phyloP scores from a whole-genome alignment of 179 eudicot genomes.

The Nepenthes alata region DNA sequence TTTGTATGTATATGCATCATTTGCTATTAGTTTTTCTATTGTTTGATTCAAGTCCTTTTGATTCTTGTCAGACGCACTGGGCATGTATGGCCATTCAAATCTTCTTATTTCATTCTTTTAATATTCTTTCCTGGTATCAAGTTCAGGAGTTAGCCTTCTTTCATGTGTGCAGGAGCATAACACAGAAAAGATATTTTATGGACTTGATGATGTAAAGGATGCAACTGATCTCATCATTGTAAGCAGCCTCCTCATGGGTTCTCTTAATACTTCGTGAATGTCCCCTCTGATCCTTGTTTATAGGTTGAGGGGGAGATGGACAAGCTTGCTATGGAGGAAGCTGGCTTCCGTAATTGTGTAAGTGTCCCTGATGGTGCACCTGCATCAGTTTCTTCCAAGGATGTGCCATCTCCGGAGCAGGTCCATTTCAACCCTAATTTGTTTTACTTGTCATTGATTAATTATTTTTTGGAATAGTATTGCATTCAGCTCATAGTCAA shows the following conservation, averaged over 20 bases:
- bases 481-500: too few relatives aligned
- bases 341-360: conserved; percentile 84
- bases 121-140: not conserved
- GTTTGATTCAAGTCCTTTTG: not conserved
- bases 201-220: conserved; percentile 73
- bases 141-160: not conserved
- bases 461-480: too few relatives aligned
- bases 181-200: conserved; percentile 71
- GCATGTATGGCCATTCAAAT: not conserved
- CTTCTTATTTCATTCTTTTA: not conserved
- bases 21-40: too few relatives aligned
- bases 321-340: conserved; percentile 98
- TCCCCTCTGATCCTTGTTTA: conserved; percentile 9
- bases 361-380: conserved; percentile 99
- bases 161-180: conserved; percentile 46
- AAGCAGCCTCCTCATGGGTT: conserved; percentile 14
- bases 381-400: conserved; percentile 50
- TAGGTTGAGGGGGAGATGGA: conserved; percentile 99
- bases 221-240: conserved; percentile 72
- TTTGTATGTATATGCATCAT: not conserved
- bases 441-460: too few relatives aligned
- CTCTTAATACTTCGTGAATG: conserved; percentile 4
- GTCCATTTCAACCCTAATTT: conserved; percentile 22
- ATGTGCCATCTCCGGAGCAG: conserved; percentile 56
- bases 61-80: not conserved